Evolutionary conservation across 129 eudicot genomes (phyloP), one percentile per base, ranked within the genome.

Genomic region (Pittosporum tobira): DNA sequence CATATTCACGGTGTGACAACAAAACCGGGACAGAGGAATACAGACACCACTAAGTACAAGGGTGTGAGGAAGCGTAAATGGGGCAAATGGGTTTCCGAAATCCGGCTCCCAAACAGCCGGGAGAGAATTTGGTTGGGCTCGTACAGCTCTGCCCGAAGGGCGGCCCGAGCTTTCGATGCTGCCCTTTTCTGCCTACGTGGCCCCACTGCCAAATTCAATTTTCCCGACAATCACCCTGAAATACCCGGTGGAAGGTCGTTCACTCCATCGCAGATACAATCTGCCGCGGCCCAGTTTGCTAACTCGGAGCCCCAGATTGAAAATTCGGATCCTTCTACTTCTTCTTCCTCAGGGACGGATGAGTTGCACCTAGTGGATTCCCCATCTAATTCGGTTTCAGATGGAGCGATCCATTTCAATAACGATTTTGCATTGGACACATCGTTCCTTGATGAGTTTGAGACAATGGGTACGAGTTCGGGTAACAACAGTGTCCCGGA

Each of bases 1-100:
- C 25, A 30, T 9, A 7, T n/a, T 7, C 16, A n/a, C 0, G 43
- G 28, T n/a, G 52, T 18, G 12, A 28, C 6, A 0, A 14, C 16
- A 43, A 4, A 36, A 6, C 29, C 21, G 16, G 42, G 22, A 16
- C 60, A 59, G 29, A 23, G 38, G 14, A 36, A 47, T 1, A 26
- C 22, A 7, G 59, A 2, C 10, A 25, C 57, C 18, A 14, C 43
- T 24, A 66, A 43, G 52, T 90, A 62, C 42, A 90, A 78, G 69
- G 98, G 98, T 16, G 98, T 91, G 1, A 26, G 98, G 61, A 91
- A 83, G 94, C 59, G 98, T 23, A 87, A 86, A 62, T 91, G 98
- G 98, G 98, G 98, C 6, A 91, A 91, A 30, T 91, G 78, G 75
- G 96, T 91, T 11, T 90, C 98, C 3, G 98, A 91, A 24, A 90